Percentiles rank a stretch among this genome's conserved stretches.
Conservation (phyloP, 345 rosid genomes). For the Salix udensis region DNA sequence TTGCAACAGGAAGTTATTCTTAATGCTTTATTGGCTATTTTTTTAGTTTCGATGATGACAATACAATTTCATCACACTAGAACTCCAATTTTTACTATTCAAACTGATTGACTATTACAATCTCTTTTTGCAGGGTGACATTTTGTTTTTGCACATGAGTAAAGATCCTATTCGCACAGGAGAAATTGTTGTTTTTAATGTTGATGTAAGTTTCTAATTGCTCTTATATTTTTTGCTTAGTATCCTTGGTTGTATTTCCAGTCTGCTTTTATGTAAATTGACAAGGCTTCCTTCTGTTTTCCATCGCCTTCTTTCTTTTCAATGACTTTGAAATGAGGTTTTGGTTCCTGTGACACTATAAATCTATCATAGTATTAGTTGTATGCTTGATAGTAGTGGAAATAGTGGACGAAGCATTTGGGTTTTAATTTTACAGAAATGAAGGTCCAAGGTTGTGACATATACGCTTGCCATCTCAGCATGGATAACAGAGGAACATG, state of each 20-base stretch:
- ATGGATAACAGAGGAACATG: neutral
- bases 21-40: neutral
- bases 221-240: neutral
- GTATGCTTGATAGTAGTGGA: neutral
- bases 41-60: neutral
- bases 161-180: slow-evolving; percentile 93
- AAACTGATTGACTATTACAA: slow-evolving; percentile 6
- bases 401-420: neutral
- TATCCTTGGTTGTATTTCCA: neutral
- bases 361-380: neutral
- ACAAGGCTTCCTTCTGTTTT: neutral
- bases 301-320: neutral
- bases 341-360: neutral
- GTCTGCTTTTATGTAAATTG: neutral
- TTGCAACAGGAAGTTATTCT: neutral
- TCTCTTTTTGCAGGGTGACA: slow-evolving; percentile 68
- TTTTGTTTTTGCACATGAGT: slow-evolving; percentile 87
- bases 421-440: neutral
- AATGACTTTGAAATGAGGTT: neutral
- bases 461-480: neutral
- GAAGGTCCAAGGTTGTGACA: neutral
- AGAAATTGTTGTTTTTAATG: slow-evolving; percentile 91
- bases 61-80: neutral
- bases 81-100: neutral
- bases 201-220: slow-evolving; percentile 60